Base-by-base conservation (phyloP, 495 filamentous ascomycete genomes). In the Penicillium parvum region DNA sequence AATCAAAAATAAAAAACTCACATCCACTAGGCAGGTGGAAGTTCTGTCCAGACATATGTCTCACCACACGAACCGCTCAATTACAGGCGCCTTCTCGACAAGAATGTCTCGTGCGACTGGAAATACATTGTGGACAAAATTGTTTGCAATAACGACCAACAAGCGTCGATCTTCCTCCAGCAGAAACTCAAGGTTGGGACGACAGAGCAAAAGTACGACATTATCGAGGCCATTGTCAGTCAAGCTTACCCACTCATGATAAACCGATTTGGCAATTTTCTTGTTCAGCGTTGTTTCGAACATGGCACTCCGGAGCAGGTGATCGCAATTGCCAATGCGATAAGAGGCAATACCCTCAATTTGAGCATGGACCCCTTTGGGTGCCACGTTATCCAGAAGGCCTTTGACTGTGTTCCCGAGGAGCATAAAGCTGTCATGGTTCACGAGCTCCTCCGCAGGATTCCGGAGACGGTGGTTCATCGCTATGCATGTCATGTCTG, bases 81-180 rank as follows among this genome's bases (percentile, higher is more conserved):
- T 61, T 98, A 98, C 48, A 87, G 94, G 37, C 88, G 89, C 35
- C 78, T 98, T 7, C 82, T 97, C 25, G 92, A 98, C 59, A 91
- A 92, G 52, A 96, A 89, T 53, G 87, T 96, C 54, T 95, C 84
- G 43, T 96, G 90, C 73, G 92, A 97, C 67, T 98, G 94, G 92
- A 96, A 90, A 66, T 96, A 96, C 57, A 97, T 98, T 50, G 91
- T 98, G 26, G 94, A 97, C 66, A 98, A 97, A 73, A 98, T 98
- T 59, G 89, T 97, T 38, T 95, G 89, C 82, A 95, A 88, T 68
- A 97, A 97, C 60, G 92, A 98, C 55, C 92, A 98, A 60, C 92
- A 98, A 65, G 94, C 92, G 11, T 97, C 94, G 1, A 97, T 98
- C 50, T 97, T 98, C 65, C 69, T 98, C 18, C 92, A 98, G 63